Evolutionary conservation across 202 grass and related monocot species (phyloP), one percentile per base, ranked within the genome.

Genomic region (Digitaria exilis): DNA sequence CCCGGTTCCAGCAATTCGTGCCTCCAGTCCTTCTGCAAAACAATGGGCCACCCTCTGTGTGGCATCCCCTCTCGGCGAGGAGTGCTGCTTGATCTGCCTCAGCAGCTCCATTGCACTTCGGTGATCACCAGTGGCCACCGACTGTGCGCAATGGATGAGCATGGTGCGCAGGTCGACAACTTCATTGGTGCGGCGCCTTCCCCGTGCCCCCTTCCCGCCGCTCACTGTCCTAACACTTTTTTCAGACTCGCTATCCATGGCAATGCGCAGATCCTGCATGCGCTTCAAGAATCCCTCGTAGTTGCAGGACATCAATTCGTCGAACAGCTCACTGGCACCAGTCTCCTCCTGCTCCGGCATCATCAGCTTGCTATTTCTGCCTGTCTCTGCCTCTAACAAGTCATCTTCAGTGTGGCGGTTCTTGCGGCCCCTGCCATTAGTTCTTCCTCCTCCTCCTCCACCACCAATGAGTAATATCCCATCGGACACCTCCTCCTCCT

Each of bases 31-130:
- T 50, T 91, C 76, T 0, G 89, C 80, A 9, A 97, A 94, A 59
- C 88, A 94, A 46, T 88, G 72, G 1, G 94, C 94, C 71, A 97
- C 61, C 75, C 94, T 82, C 86, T 97, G 84, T 0, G 85, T 91
- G 19, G 90, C 92, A 21, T 94, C 88, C 28, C 94, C 94, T 16
- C n/a, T 48, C 0, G 22, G 71, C 0, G 88, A 89, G 4, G 92
- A 81, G 60, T 97, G 84, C 57, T 86, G 84, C 67, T 82, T 89
- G 60, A 97, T 92, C 78, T 94, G 92, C 65, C 59, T 91, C 29
- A 97, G 73, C 52, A 90, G 71, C 22, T 94, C 90, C 2, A 18
- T 31, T 14, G 88, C 87, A 42, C 75, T 86, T 1, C 88, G 81
- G 22, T 29, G 79, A 29, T 92, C 92, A 1, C 88, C 90, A 0